phyloP scores from a whole-genome alignment of 2,329 filamentous ascomycete genomes.

The Fusarium devonianum region DNA sequence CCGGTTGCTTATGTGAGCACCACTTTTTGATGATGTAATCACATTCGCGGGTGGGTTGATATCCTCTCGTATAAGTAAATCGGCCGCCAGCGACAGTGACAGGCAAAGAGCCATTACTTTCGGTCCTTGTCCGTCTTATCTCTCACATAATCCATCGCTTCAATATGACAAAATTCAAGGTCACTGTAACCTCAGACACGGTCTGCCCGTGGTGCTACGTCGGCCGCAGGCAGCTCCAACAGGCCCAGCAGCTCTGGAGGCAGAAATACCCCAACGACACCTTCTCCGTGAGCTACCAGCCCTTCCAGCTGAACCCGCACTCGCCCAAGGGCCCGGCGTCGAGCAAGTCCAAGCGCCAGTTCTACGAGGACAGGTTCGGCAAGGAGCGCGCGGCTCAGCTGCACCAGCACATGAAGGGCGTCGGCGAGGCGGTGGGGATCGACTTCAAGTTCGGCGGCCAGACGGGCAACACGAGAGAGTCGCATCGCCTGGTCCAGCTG shows the following conservation, averaged over 20 bases:
- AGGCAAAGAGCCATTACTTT: neutral
- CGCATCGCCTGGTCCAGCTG: constrained; percentile 68
- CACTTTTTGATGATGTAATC: constrained; percentile 22
- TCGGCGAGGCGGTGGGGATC: constrained; percentile 50
- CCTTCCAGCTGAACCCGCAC: constrained; percentile 54
- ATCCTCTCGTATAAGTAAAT: constrained; percentile 16
- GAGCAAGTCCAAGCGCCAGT: constrained; percentile 48
- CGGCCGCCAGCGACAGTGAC: too few relatives aligned
- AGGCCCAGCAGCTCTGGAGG: constrained; percentile 54
- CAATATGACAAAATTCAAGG: constrained; percentile 65
- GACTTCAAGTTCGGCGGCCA: constrained; percentile 67
- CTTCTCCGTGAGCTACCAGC: constrained; percentile 56
- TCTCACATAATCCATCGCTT: constrained; percentile 1
- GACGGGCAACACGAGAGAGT: constrained; percentile 79
- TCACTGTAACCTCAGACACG: constrained; percentile 59
- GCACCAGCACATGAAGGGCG: constrained; percentile 40
- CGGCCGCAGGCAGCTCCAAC: constrained; percentile 54
- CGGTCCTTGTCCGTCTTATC: neutral
- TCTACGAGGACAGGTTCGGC: constrained; percentile 64
- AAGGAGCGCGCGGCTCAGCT: constrained; percentile 59
- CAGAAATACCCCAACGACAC: constrained; percentile 63
- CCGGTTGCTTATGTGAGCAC: constrained; percentile 29
- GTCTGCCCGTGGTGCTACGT: constrained; percentile 62
- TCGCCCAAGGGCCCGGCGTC: constrained; percentile 42
- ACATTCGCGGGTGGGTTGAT: neutral